Base-by-base conservation (phyloP, 495 filamentous ascomycete genomes). In the Lophium mytilinum region DNA sequence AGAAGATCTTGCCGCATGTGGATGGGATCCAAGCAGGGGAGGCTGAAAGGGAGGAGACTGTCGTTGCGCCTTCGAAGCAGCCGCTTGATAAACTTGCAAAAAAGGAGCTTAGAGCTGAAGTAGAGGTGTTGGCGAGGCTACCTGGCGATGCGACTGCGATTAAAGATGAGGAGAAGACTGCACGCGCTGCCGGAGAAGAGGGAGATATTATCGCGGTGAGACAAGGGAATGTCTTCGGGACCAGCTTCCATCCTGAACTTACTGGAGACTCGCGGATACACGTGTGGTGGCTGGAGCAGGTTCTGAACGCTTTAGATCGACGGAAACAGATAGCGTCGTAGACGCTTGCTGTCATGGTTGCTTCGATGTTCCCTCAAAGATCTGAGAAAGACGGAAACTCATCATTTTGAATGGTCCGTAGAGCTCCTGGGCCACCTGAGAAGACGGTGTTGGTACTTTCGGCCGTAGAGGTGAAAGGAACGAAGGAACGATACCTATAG, bases 231-330 rank as follows among this genome's bases (percentile, higher is more conserved):
- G 89, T 95, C 1, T 90, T 98, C 57, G 94, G 90, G 6, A 97
- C 90, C 7, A 96, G 90, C 67, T 98, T 97, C 67, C 94, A 98
- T 66, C 93, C 94, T 0, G 94, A 98, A 70, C 71, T 98, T 66
- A 98, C 92, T 19, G 83, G 82, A 19, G 93, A 98, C 70, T 75
- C 81, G 56, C 78, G 93, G 63, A 96, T 97, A 64, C 93, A 98
- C 72, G 72, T 81, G 3, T 98, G 93, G 93, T 98, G 93, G 93
- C 65, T 98, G 66, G 69, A 78, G 61, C 80, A 90, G 69, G 88
- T 96, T 18, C 4, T 69, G 52, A 62, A 64, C 37, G 68, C 67
- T 12, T 46, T 66, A 3, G 54, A 64, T 30, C 53, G 58, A 17
- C 50, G 58, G 34, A 40, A 52, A 52, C 53, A 56, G 40, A 35